Evolutionary conservation across 2,329 filamentous ascomycete species (phyloP).

Genomic region (Alternaria sp.): DNA sequence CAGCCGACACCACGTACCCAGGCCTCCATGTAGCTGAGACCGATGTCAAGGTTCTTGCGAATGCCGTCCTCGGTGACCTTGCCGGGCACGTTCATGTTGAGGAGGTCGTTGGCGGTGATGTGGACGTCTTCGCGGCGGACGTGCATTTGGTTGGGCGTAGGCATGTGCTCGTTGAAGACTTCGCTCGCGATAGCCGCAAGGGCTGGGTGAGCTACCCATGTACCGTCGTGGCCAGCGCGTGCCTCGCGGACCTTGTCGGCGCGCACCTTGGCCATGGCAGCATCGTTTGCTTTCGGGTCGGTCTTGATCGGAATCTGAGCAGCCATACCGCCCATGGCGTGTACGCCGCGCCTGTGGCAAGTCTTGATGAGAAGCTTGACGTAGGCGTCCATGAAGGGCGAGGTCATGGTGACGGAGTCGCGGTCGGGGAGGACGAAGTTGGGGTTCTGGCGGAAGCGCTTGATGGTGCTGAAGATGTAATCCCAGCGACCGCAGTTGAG

Average conservation of each 20-base stretch:
- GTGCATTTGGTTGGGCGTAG: constrained; percentile 95
- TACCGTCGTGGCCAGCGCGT: constrained; percentile 92
- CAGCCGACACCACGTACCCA: constrained; percentile 96
- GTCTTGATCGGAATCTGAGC: constrained; percentile 99
- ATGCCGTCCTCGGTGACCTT: constrained; percentile 92
- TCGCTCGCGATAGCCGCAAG: constrained; percentile 87
- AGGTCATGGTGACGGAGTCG: constrained; percentile 91
- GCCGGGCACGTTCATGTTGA: constrained; percentile 98
- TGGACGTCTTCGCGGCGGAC: constrained; percentile 86
- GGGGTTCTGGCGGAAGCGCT: constrained; percentile 96
- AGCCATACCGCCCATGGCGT: constrained; percentile 98
- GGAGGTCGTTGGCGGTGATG: constrained; percentile 84
- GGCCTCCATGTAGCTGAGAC: constrained; percentile 97
- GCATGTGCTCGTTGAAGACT: constrained; percentile 98
- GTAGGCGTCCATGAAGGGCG: constrained; percentile 97
- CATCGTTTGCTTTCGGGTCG: constrained; percentile 87
- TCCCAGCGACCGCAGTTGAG: constrained; percentile 99
- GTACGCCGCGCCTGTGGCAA: constrained; percentile 94
- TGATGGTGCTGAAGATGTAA: constrained; percentile 99
- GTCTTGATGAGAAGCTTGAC: constrained; percentile 98
- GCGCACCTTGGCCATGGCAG: constrained; percentile 90
- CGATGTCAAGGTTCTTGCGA: constrained; percentile 96
- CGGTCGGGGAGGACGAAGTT: constrained; percentile 94
- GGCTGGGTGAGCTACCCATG: constrained; percentile 96
- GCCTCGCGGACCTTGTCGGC: constrained; percentile 97